A percentile compares a stretch with the other conserved stretches of the same genome.
Conservation (phyloP, 1,284 basidiomycete species). For the Naganishia sp. region DNA sequence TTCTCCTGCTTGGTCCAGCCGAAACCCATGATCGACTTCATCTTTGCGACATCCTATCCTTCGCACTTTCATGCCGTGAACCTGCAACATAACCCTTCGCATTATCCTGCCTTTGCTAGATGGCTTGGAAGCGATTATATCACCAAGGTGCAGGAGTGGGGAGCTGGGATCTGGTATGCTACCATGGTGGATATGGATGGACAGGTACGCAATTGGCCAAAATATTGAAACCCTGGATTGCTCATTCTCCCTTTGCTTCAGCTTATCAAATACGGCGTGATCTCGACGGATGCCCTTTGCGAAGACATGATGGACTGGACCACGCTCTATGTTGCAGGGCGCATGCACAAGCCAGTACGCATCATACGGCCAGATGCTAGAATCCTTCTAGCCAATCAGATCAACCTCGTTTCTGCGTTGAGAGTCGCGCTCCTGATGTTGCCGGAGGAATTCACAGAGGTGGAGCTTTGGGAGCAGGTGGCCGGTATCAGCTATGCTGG, state of each 20-base stretch:
- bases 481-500: conserved; percentile 78
- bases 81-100: conserved; percentile 80
- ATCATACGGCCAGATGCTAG: conserved; percentile 57
- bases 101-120: conserved; percentile 87
- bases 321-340: conserved; percentile 87
- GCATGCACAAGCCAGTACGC: conserved; percentile 87
- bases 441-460: conserved; percentile 68
- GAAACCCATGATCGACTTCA: conserved; percentile 80
- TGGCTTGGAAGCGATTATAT: conserved; percentile 76
- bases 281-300: conserved; percentile 84
- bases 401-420: conserved; percentile 87
- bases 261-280: conserved; percentile 93
- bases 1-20: conserved; percentile 4
- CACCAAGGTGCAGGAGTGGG: conserved; percentile 71
- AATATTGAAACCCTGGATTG: not conserved
- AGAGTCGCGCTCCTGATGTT: conserved; percentile 72
- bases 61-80: conserved; percentile 94
- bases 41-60: conserved; percentile 89
- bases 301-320: conserved; percentile 90
- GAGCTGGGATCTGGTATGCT: conserved; percentile 94
- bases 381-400: conserved; percentile 86
- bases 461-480: conserved; percentile 80
- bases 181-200: conserved; percentile 80
- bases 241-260: not conserved
- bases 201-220: conserved; percentile 62